phyloP scores from a whole-genome alignment of 1,139 yeast genomes.

The Suhomyces maxii region DNA sequence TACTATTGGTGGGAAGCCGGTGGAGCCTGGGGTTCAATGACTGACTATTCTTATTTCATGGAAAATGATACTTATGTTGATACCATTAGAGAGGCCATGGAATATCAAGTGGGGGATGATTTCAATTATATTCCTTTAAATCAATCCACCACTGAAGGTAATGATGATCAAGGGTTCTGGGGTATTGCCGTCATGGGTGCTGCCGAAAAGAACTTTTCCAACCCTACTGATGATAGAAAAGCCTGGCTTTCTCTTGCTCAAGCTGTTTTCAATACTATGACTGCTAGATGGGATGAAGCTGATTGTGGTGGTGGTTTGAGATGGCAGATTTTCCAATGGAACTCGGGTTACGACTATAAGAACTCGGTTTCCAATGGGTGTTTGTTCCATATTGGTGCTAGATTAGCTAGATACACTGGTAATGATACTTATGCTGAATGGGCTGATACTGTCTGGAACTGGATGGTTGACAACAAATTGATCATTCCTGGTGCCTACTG shows the following conservation, averaged over 20 bases:
- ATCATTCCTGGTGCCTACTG: conserved; percentile 38
- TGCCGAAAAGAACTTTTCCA: conserved; percentile 73
- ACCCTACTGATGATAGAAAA: conserved; percentile 43
- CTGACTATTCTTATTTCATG: conserved; percentile 67
- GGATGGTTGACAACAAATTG: conserved; percentile 60
- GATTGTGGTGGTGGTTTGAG: conserved; percentile 76
- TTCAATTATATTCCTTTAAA: conserved; percentile 73
- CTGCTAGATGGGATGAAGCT: conserved; percentile 66
- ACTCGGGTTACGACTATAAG: conserved; percentile 75
- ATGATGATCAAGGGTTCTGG: conserved; percentile 94
- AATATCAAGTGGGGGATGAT: conserved; percentile 65
- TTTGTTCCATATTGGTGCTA: conserved; percentile 72
- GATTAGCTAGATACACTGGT: conserved; percentile 71
- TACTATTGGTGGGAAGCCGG: conserved; percentile 97
- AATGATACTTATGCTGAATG: conserved; percentile 63
- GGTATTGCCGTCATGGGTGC: conserved; percentile 83
- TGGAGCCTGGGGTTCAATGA: conserved; percentile 77
- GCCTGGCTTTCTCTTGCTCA: conserved; percentile 69
- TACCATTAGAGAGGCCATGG: conserved; percentile 56
- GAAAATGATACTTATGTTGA: conserved; percentile 60
- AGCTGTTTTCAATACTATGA: conserved; percentile 76
- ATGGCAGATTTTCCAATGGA: conserved; percentile 84
- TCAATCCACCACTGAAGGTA: conserved; percentile 79
- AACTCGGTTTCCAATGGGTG: conserved; percentile 80
- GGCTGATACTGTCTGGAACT: conserved; percentile 67